phyloP scores from a whole-genome alignment of 208 protist species.

The Leishmania tropica region DNA sequence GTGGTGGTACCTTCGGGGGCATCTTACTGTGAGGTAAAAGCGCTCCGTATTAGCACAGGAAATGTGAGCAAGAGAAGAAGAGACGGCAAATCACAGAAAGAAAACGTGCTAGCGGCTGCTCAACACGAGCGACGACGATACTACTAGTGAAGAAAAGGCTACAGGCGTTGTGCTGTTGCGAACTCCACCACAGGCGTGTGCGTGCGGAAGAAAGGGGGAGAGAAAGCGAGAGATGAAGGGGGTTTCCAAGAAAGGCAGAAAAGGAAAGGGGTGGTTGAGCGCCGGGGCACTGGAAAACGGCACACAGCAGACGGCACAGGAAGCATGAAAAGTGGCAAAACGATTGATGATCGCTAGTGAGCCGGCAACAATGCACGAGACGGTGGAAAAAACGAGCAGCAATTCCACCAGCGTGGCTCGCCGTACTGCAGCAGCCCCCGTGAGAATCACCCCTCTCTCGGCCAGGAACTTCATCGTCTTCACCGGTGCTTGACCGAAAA shows the following conservation, averaged over 20 bases:
- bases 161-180: neutral
- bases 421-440: neutral
- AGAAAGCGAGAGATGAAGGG: neutral
- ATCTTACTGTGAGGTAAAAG: conserved; percentile 5
- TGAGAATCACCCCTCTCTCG: neutral
- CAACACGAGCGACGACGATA: neutral
- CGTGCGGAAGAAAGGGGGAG: neutral
- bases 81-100: neutral
- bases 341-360: neutral
- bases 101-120: neutral
- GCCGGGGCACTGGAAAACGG: neutral
- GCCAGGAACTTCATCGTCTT: neutral
- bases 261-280: neutral
- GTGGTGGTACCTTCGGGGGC: conserved; percentile 69
- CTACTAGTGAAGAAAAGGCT: neutral
- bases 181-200: neutral
- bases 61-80: neutral
- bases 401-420: neutral
- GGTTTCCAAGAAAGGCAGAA: neutral
- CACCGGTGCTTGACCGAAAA: neutral
- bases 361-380: neutral
- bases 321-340: conserved; percentile 2
- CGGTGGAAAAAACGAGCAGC: neutral
- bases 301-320: neutral
- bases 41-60: conserved; percentile 1